phyloP scores from a whole-genome alignment of 495 filamentous ascomycete genomes.

The Penicillium subrubescens region DNA sequence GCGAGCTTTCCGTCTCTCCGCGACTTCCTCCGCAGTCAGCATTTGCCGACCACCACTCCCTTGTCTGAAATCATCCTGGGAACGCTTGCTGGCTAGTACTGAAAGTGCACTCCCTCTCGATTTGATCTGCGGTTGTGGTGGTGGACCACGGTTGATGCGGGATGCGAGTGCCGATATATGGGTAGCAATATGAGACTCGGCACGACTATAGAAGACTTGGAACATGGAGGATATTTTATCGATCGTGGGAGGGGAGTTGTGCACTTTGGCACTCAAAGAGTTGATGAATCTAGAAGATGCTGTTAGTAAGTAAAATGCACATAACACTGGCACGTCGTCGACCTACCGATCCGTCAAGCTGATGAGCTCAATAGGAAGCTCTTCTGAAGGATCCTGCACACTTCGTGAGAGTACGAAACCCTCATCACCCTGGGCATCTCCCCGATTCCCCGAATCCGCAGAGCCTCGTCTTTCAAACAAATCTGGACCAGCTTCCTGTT shows the following conservation, averaged over 20 bases:
- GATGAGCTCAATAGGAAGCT: constrained; percentile 89
- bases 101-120: constrained; percentile 23
- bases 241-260: constrained; percentile 79
- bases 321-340: background rate
- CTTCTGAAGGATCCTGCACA: constrained; percentile 68
- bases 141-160: constrained; percentile 65
- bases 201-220: constrained; percentile 89
- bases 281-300: constrained; percentile 74
- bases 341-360: constrained; percentile 83
- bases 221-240: constrained; percentile 84
- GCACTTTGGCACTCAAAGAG: constrained; percentile 83
- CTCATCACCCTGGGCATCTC: constrained; percentile 53
- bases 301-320: background rate
- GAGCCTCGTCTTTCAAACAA: constrained; percentile 50
- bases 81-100: constrained; percentile 27
- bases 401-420: constrained; percentile 46
- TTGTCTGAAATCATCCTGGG: constrained; percentile 32
- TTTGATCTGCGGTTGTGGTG: constrained; percentile 49
- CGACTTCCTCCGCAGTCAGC: constrained; percentile 85
- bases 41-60: constrained; percentile 72
- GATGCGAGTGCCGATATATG: constrained; percentile 83
- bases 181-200: constrained; percentile 80
- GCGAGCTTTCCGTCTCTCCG: constrained; percentile 74
- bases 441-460: constrained; percentile 53
- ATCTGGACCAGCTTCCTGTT: constrained; percentile 41